A percentile compares a stretch with the other conserved stretches of the same genome.
These are phyloP conservation scores for Candida ponderosae DNA, from an alignment of 805 yeast genomes.

Conservation along the genomic window DNA sequence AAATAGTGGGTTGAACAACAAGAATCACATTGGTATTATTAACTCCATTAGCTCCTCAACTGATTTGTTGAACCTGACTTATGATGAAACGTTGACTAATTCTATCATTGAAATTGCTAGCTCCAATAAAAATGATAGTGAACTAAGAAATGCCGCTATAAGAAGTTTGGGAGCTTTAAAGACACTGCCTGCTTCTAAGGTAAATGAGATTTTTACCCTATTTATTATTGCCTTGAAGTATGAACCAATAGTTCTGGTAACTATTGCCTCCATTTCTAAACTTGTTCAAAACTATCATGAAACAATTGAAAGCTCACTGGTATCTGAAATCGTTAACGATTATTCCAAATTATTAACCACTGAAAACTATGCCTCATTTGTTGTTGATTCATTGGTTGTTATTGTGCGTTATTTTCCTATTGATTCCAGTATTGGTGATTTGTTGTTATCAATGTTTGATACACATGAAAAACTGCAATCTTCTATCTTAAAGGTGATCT, in stretches of 20 bases:
- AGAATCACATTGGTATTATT: conserved; percentile 25
- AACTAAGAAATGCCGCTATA: conserved; percentile 28
- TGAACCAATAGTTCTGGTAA: conserved; percentile 25
- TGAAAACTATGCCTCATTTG: conserved; percentile 6
- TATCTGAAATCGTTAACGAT: conserved; percentile 6
- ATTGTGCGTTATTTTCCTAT: conserved; percentile 12
- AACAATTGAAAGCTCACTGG: conserved; percentile 3
- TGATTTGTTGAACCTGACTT: conserved; percentile 17
- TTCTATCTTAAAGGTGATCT: conserved; percentile 14
- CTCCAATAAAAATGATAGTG: conserved; percentile 26
- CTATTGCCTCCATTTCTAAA: conserved; percentile 21
- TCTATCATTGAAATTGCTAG: conserved; percentile 27
- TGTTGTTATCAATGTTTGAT: conserved; percentile 10
- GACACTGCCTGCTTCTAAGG: conserved; percentile 16
- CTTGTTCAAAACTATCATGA: conserved; percentile 12
- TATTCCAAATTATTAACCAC: conserved; percentile 9
- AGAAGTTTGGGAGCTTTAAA: conserved; percentile 21
- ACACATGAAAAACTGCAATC: conserved; percentile 11
- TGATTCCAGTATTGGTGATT: conserved; percentile 11
- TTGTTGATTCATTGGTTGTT: conserved; percentile 15
- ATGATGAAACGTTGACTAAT: conserved; percentile 11
- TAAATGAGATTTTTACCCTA: conserved; percentile 21
- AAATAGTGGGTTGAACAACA: conserved; percentile 23
- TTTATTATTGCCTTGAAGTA: conserved; percentile 25
- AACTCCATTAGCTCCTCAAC: conserved; percentile 26